Evolutionary conservation across 306 rosid genomes (phyloP), one percentile per base, ranked within the genome.

Genomic region (Dalbergia cultrata): DNA sequence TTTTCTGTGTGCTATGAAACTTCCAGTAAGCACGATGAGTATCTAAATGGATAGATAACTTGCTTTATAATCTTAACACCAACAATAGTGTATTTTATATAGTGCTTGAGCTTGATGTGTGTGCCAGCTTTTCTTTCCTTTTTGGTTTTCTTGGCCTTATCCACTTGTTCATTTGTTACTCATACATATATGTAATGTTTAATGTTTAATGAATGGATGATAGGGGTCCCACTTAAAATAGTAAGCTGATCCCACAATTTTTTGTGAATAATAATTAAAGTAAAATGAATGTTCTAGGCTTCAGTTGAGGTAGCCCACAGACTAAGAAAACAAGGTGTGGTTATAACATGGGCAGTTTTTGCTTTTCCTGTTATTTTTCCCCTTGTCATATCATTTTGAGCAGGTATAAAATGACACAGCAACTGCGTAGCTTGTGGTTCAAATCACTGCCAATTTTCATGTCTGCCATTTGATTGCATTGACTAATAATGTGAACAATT

Each of bases 71-170:
- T 71, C 47, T 72, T 72, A 35, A 34, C 13, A 22, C 21, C 4
- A 22, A 11, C 6, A 1, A 50, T 68, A 7, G 5, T 3, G 8
- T 17, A 67, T 67, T 73, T 58, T 72, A 63, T 83, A 64, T 54
- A 65, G 33, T 45, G 57, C 4, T 21, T 6, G 2, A 26, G 18
- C 9, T 31, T 7, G 21, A 35, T 4, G 37, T 12, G 43, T 33
- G 22, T 33, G 18, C 19, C 19, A 7, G 33, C 70, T 70, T 7
- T 57, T 6, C 50, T 74, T 77, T 41, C 71, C 8, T 16, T 72
- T 45, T 66, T 22, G 1, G 3, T 68, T 43, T 75, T 76, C 41
- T 67, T 72, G 90, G 10, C 61, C 91, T 91, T 81, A 41, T 74
- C 41, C 7, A 11, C 34, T 72, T 21, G 6, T 35, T 3, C 31